These are phyloP conservation scores for Recurvomyces mirabilis DNA, from an alignment of 495 filamentous ascomycete genomes.

Conservation along the genomic window DNA sequence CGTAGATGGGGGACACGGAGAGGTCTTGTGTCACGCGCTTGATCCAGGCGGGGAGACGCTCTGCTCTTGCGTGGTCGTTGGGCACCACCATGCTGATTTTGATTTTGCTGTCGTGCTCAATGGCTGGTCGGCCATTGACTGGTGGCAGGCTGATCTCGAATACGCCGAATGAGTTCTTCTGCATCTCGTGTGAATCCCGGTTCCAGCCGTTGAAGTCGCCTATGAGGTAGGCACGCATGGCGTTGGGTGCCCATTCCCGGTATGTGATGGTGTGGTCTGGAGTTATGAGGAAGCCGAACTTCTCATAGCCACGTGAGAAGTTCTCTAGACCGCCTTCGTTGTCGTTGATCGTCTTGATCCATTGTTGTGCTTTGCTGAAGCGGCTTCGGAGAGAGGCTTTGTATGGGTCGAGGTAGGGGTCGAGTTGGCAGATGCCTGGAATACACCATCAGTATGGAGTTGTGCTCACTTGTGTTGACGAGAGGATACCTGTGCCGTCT, in stretches of 20 bases:
- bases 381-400: conserved; percentile 62
- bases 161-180: conserved; percentile 70
- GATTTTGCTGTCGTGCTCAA: conserved; percentile 87
- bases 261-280: conserved; percentile 78
- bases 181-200: conserved; percentile 70
- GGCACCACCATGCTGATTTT: conserved; percentile 86
- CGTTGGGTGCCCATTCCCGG: conserved; percentile 94
- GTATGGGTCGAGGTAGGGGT: conserved; percentile 85
- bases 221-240: conserved; percentile 69
- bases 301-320: conserved; percentile 85
- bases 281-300: conserved; percentile 68
- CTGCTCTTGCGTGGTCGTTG: conserved; percentile 59
- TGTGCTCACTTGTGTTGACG: no score
- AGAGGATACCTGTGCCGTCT: conserved; percentile 46
- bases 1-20: conserved; percentile 75
- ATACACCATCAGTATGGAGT: no score
- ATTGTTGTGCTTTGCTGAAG: conserved; percentile 71
- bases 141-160: conserved; percentile 75
- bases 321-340: conserved; percentile 83
- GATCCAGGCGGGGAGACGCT: conserved; percentile 91
- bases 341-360: conserved; percentile 73
- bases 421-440: conserved; percentile 72
- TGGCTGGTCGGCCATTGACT: conserved; percentile 59
- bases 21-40: conserved; percentile 92
- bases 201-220: conserved; percentile 98